phyloP scores from a whole-genome alignment of 306 rosid species.

The Citrullus mucosospermus region DNA sequence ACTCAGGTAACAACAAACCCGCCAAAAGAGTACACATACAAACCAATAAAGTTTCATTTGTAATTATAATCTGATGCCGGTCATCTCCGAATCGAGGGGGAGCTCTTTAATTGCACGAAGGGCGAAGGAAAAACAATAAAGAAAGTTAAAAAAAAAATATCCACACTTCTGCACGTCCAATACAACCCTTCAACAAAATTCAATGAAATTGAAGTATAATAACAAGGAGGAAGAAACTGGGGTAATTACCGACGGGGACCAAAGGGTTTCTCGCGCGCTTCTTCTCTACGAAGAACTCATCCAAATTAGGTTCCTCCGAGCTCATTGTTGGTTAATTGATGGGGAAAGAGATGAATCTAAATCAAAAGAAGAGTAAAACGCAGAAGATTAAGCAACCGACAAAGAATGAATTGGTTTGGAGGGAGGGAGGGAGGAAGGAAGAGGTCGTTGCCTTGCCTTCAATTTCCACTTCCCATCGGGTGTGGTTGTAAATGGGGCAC shows the following conservation, averaged over 20 bases:
- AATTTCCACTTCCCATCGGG: neutral
- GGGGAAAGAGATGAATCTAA: neutral
- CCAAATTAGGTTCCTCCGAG: conserved; percentile 32
- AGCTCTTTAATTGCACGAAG: neutral
- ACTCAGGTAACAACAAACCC: neutral
- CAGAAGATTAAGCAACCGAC: neutral
- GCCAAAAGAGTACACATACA: neutral
- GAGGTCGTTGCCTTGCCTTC: neutral
- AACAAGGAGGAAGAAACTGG: neutral
- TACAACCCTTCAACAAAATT: neutral
- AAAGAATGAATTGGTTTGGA: neutral
- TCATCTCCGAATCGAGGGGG: neutral
- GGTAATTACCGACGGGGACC: conserved; percentile 61
- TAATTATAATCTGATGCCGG: neutral
- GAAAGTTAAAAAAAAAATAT: neutral
- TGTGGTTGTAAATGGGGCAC: neutral
- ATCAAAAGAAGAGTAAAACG: neutral
- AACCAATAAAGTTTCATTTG: neutral
- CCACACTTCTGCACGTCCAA: neutral
- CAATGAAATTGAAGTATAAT: neutral
- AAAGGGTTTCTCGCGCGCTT: conserved; percentile 73
- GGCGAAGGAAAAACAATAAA: neutral
- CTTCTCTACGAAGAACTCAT: conserved; percentile 47
- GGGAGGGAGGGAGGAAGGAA: neutral
- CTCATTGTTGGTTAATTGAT: conserved; percentile 17